A percentile compares a stretch with the other conserved stretches of the same genome.
Conservation (phyloP, 305 asterid species). For the Solanum chacoense region DNA sequence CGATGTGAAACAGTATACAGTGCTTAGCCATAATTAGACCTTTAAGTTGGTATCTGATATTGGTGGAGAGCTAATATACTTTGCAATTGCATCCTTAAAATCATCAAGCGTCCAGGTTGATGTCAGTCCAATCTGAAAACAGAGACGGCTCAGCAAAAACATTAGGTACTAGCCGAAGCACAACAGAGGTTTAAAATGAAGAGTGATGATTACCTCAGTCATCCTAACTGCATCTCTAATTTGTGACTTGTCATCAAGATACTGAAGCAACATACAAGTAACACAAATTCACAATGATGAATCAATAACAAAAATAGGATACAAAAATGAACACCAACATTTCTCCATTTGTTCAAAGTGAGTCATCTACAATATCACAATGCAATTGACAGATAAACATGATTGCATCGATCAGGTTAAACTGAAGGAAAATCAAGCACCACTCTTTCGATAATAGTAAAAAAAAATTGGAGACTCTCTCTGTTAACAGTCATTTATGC, state of each 20-base stretch:
- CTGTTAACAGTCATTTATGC: not conserved
- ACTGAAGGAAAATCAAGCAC: not conserved
- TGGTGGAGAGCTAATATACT: slow-evolving; percentile 28
- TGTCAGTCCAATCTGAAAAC: slow-evolving; percentile 47
- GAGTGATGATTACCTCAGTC: slow-evolving; percentile 40
- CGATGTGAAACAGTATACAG: not conserved
- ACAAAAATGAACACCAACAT: not conserved
- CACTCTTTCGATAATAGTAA: not conserved
- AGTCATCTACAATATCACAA: not conserved
- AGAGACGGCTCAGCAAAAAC: not conserved
- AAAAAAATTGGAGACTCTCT: not conserved
- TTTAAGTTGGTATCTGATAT: slow-evolving; percentile 61
- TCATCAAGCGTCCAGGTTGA: slow-evolving; percentile 62
- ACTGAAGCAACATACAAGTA: slow-evolving; percentile 38
- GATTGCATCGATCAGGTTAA: not conserved
- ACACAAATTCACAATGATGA: not conserved
- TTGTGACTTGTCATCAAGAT: slow-evolving; percentile 65
- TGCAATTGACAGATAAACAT: not conserved
- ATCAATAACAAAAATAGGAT: not conserved
- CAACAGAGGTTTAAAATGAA: slow-evolving; percentile 6
- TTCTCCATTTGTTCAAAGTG: not conserved
- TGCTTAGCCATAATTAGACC: slow-evolving; percentile 27
- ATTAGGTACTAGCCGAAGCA: not conserved
- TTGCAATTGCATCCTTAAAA: slow-evolving; percentile 46
- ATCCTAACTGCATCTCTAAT: slow-evolving; percentile 59